Conservation (phyloP, 2,329 filamentous ascomycete species). For the Cucurbitaria berberidis region DNA sequence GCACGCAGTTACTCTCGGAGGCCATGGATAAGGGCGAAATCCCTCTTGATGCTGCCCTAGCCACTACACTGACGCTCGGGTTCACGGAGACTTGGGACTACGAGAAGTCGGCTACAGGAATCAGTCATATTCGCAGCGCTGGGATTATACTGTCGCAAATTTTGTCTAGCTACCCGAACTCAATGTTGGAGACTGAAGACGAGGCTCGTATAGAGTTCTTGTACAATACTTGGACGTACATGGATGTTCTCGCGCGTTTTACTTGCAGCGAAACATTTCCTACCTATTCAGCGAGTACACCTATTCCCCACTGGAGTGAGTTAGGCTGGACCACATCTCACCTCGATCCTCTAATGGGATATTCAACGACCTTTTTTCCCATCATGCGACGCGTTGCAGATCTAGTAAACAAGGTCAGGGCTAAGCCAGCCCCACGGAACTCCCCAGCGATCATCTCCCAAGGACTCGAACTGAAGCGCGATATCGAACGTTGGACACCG, state of each 20-base stretch:
- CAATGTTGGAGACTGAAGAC: constrained; percentile 40
- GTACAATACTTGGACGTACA: constrained; percentile 73
- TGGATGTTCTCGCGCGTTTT: constrained; percentile 73
- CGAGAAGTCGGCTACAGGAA: constrained; percentile 65
- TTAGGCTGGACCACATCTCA: constrained; percentile 10
- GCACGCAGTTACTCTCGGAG: constrained; percentile 63
- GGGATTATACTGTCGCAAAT: constrained; percentile 66
- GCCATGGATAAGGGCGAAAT: constrained; percentile 62
- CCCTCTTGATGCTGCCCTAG: constrained; percentile 66
- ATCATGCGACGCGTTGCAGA: constrained; percentile 68
- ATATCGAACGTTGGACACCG: constrained; percentile 67
- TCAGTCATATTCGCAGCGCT: constrained; percentile 69
- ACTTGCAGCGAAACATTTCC: constrained; percentile 65
- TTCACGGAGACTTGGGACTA: constrained; percentile 74
- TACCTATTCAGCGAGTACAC: constrained; percentile 52
- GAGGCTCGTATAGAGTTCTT: constrained; percentile 64
- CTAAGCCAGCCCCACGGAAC: constrained; percentile 57
- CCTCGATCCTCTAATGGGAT: constrained; percentile 72
- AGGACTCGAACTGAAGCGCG: constrained; percentile 65
- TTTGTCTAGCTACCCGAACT: constrained; percentile 52
- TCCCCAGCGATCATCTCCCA: constrained; percentile 65
- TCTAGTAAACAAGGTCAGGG: constrained; percentile 64
- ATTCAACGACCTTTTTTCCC: constrained; percentile 69
- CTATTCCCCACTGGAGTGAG: constrained; percentile 27
- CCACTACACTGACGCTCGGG: constrained; percentile 69